phyloP scores from a whole-genome alignment of 1,284 basidiomycete species.

The Meripilus lineatus region DNA sequence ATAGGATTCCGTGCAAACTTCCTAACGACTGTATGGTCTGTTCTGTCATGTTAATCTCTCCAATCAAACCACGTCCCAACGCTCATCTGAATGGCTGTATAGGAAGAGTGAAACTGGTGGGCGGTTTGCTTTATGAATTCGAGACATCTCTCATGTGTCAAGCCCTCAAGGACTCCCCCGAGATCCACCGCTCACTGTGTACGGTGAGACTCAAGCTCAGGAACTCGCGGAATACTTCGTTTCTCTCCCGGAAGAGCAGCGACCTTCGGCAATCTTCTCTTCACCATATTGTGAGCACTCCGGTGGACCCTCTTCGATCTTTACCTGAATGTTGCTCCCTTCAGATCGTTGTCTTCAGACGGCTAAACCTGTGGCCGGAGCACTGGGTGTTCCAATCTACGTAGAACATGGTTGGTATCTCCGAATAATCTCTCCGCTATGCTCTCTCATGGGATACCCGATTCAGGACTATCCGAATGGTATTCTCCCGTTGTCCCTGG shows the following conservation, averaged over 20 bases:
- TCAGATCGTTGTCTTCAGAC: slow-evolving; percentile 85
- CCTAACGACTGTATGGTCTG: slow-evolving; percentile 61
- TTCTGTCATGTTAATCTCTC: slow-evolving; percentile 1
- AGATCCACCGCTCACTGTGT: slow-evolving; percentile 76
- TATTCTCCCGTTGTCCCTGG: slow-evolving; percentile 68
- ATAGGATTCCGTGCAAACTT: slow-evolving; percentile 74
- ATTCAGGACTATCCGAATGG: slow-evolving; percentile 76
- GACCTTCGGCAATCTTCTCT: slow-evolving; percentile 75
- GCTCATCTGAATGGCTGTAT: slow-evolving; percentile 5
- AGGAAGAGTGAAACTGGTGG: slow-evolving; percentile 65
- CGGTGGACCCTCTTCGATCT: background rate
- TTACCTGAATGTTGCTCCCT: background rate
- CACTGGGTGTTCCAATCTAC: slow-evolving; percentile 63
- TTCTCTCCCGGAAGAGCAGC: slow-evolving; percentile 58
- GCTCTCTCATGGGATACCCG: background rate
- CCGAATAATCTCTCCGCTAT: too few species aligned
- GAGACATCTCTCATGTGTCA: background rate
- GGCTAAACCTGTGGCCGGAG: slow-evolving; percentile 54
- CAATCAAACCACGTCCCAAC: background rate
- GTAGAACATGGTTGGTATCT: slow-evolving; percentile 63
- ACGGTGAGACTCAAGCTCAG: slow-evolving; percentile 72
- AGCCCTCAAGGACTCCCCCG: slow-evolving; percentile 43
- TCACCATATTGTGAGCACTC: slow-evolving; percentile 68
- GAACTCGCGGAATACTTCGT: slow-evolving; percentile 65
- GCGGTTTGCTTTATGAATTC: background rate